phyloP scores from a whole-genome alignment of 306 rosid genomes.

The Vigna unguiculata region DNA sequence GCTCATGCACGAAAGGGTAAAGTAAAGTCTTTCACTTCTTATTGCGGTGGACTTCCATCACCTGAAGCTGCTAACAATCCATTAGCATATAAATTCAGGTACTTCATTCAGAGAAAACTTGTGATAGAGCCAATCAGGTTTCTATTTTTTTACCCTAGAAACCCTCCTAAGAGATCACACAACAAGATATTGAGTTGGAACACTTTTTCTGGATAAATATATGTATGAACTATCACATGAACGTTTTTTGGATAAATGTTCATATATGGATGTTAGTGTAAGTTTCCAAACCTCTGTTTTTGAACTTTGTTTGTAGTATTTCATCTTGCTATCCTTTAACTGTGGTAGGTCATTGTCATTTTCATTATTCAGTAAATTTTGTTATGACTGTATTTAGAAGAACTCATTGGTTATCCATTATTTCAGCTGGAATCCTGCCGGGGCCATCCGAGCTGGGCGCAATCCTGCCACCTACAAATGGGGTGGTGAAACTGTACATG shows the following conservation, averaged over 20 bases:
- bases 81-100: constrained; percentile 96
- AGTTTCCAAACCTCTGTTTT: background rate
- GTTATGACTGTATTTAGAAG: background rate
- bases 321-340: constrained; percentile 19
- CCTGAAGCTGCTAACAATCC: constrained; percentile 98
- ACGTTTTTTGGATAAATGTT: too few relatives aligned
- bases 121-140: too few relatives aligned
- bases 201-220: too few relatives aligned
- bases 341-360: constrained; percentile 1
- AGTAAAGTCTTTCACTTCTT: constrained; percentile 80
- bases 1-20: constrained; percentile 74
- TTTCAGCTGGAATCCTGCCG: constrained; percentile 95
- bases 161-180: constrained; percentile 16
- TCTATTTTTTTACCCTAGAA: too few relatives aligned
- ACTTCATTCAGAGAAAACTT: too few relatives aligned
- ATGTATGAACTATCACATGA: background rate
- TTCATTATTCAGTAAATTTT: background rate
- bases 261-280: background rate
- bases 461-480: constrained; percentile 87
- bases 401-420: constrained; percentile 45
- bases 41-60: constrained; percentile 96
- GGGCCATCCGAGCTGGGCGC: constrained; percentile 88
- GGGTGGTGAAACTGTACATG: constrained; percentile 67
- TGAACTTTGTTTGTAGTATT: background rate
- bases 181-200: background rate